Base-by-base conservation (phyloP, 75 land plant genomes). In the Picea sitchensis region DNA sequence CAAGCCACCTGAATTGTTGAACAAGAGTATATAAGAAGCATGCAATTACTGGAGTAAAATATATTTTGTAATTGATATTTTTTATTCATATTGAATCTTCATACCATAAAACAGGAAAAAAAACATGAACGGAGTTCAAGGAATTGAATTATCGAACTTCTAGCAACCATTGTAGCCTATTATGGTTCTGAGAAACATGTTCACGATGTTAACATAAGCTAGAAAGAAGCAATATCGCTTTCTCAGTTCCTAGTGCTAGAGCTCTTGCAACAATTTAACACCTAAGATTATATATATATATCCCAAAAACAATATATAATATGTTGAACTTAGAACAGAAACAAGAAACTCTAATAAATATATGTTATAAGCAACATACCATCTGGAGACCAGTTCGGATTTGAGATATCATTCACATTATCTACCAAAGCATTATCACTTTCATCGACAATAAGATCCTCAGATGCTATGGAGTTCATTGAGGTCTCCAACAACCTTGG, bases 321-420 rank as follows among this genome's bases (percentile, higher is more conserved):
- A 51, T 51, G 12, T 51, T 9, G 9, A 9, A 9, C 56, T 51
- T 51, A 51, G 56, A 51, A 51, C 11, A 69, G 41, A 36, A 20
- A 41, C 38, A 8, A 18, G 18, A 20, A 69, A 17, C 3, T 7
- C 44, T 6, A 20, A 41, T 41, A 3, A 41, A 32, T 15, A 67
- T 5, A 4, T 34, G 17, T 15, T 20, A 3, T 20, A 68, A 71
- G 36, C n/a, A 71, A 8, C 74, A 11, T 71, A 71, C 74, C 74
- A 44, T 41, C 56, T 41, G 56, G 13, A 71, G 56, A 71, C 74
- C 56, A 71, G 74, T 41, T 71, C 54, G 20, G 74, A 21, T 44
- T 44, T 41, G 74, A 71, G 21, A n/a, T 71, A 38, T 44, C 74
- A 20, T 71, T 71, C 3, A n/a, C 44, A 44, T 71, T 71, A 71